These are phyloP conservation scores for Malus hybrid DNA, from an alignment of 331 rosid genomes.

Conservation along the genomic window DNA sequence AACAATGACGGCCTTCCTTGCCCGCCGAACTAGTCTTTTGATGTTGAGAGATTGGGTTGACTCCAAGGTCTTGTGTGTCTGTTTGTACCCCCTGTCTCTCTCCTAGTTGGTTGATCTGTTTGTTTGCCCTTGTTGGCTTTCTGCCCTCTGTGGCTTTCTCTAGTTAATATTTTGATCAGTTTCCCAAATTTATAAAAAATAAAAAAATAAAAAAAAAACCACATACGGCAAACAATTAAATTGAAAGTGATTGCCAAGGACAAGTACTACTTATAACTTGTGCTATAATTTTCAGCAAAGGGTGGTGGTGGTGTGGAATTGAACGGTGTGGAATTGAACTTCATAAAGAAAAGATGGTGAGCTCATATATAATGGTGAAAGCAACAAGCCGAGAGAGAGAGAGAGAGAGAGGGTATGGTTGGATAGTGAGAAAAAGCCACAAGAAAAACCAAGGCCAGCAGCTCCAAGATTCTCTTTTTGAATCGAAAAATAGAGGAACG, in stretches of 20 bases:
- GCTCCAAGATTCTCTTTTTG: constrained; percentile 20
- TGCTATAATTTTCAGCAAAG: background rate
- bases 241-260: background rate
- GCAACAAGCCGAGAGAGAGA: background rate
- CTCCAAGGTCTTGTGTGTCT: no score
- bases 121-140: no score
- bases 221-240: background rate
- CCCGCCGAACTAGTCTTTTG: no score
- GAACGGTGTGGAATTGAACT: background rate
- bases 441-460: background rate
- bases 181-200: no score
- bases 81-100: no score
- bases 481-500: constrained; percentile 17
- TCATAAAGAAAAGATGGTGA: background rate
- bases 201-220: no score
- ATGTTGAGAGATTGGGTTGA: no score
- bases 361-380: background rate
- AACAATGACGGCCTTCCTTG: no score
- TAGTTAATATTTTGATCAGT: no score
- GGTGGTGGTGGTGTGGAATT: background rate
- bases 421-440: constrained; percentile 2
- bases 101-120: no score
- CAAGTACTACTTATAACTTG: background rate
- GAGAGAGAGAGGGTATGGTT: constrained; percentile 5
- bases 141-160: no score